Evolutionary conservation across 2,329 filamentous ascomycete species (phyloP).

Genomic region (Waltergamsia citrina): DNA sequence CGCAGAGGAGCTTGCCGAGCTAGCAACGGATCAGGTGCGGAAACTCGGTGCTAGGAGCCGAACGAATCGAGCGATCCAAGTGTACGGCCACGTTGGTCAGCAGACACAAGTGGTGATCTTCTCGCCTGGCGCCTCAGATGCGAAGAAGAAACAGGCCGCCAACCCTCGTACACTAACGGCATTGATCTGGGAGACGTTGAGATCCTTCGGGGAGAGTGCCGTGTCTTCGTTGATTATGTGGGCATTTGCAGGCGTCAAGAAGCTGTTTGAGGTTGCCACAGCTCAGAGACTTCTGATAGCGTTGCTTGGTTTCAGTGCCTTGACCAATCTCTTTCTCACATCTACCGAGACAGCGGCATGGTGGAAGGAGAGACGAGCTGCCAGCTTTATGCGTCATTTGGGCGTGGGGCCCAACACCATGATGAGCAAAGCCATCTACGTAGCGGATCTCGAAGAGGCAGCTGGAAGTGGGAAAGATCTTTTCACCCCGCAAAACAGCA

Average conservation of each 20-base stretch:
- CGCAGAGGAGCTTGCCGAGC: constrained; percentile 64
- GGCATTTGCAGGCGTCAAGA: constrained; percentile 56
- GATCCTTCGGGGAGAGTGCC: constrained; percentile 67
- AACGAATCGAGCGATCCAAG: constrained; percentile 68
- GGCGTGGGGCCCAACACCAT: constrained; percentile 70
- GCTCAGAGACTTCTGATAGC: constrained; percentile 67
- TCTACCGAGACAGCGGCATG: constrained; percentile 66
- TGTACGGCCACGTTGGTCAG: constrained; percentile 68
- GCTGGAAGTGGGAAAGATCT: constrained; percentile 21
- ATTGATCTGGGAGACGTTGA: constrained; percentile 62
- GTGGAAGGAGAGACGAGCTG: constrained; percentile 78
- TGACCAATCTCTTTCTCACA: constrained; percentile 67
- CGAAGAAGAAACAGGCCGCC: constrained; percentile 47
- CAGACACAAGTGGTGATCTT: constrained; percentile 56
- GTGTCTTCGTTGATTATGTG: constrained; percentile 71
- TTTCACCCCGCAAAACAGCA: constrained; percentile 35
- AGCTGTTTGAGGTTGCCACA: constrained; percentile 56
- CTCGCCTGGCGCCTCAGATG: constrained; percentile 36
- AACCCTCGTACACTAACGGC: constrained; percentile 53
- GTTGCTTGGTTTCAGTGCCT: constrained; percentile 57
- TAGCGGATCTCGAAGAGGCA: constrained; percentile 68
- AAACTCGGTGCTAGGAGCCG: constrained; percentile 64
- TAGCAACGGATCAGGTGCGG: constrained; percentile 68
- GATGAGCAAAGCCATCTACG: constrained; percentile 80
- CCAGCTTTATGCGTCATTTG: constrained; percentile 70